Base-by-base conservation (phyloP, 1,139 yeast species). In the Starmera stellimalicola region DNA sequence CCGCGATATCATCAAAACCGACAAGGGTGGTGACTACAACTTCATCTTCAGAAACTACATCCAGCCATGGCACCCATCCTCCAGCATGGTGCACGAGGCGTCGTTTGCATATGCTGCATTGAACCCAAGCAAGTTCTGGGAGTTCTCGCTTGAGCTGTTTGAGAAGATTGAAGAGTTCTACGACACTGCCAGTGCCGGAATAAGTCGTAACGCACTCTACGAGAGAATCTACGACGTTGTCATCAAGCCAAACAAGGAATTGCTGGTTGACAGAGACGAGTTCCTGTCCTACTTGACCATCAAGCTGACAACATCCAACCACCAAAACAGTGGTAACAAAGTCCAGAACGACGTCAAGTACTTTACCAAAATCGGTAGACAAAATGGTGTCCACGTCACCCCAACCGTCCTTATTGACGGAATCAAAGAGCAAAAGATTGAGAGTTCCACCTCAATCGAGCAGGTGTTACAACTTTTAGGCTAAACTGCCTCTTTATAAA, bases 61-160 rank as follows among this genome's bases (percentile, higher is more conserved):
- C 26, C 94, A 84, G 56, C 91, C 93, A 43, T 84, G 94, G 94
- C 95, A 84, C 52, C 77, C 91, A 22, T 69, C 73, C 35, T 77
- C 88, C 1, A 68, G 71, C 8, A 60, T 73, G 31, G 63, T 77
- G 30, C 77, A 80, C 50, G 95, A 85, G 49, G 81, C 83, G 29
- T 69, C 81, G 0, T 56, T 85, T 30, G 91, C 78, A 0, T 77
- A 80, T 22, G 80, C 82, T 9, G 62, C 64, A 37, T 54, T 77
- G 32, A 67, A 68, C 19, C 77, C 87, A 8, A 66, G 62, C 6
- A 54, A 62, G 37, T 83, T 81, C 58, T 78, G 93, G 83, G 60
- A 68, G 25, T 72, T 77, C 35, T 68, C 79, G 9, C 58, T 63
- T 30, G 63, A 65, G 1, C 55, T 85, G 32, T 81, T 77, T 52